These are phyloP conservation scores for Tetrahymena borealis DNA, from an alignment of 73 alveolate genomes.

Conservation along the genomic window DNA sequence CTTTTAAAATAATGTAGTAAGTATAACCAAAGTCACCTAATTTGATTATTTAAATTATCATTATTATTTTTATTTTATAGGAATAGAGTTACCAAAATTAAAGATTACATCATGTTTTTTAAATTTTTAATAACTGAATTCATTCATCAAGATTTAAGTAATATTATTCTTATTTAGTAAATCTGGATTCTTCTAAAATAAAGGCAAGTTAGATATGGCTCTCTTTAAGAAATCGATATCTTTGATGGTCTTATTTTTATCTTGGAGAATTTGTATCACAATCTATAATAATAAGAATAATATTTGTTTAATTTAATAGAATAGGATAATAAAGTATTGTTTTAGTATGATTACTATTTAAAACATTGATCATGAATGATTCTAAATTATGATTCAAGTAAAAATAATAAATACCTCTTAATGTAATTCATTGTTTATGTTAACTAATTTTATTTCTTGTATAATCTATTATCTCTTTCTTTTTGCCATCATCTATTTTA, in stretches of 20 bases:
- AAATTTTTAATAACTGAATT: background rate
- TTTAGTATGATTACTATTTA: no score
- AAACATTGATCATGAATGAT: no score
- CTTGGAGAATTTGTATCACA: background rate
- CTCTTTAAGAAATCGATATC: background rate
- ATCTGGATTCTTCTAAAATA: background rate
- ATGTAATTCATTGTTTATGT: background rate
- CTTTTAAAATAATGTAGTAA: background rate
- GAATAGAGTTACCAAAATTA: background rate
- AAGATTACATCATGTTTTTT: background rate
- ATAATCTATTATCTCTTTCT: background rate
- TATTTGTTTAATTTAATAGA: background rate
- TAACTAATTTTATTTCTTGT: background rate
- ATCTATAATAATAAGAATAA: background rate
- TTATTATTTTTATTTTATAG: background rate
- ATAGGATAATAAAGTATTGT: no score
- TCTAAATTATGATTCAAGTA: no score
- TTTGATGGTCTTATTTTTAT: background rate
- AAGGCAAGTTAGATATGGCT: background rate
- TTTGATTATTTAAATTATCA: background rate
- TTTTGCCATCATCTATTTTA: background rate
- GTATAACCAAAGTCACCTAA: background rate
- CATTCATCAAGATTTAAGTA: background rate
- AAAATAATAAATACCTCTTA: background rate
- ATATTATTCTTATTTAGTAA: background rate